Evolutionary conservation across 179 eudicot genomes (phyloP).

Genomic region (Beta lomatogona): DNA sequence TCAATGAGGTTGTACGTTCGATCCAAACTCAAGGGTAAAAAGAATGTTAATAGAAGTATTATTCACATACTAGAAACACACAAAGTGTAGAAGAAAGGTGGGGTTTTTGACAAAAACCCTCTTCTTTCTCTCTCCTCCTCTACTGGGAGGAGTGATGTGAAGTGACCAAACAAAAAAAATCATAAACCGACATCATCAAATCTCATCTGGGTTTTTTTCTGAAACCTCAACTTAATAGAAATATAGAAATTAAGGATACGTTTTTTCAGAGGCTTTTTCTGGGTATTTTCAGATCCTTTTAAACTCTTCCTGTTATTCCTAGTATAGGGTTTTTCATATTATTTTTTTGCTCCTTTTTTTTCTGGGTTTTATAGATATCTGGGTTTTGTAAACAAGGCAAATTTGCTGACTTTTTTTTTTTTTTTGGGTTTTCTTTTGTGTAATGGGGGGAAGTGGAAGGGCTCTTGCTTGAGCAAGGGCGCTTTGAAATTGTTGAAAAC

Average conservation of each 20-base stretch:
- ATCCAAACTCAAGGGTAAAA: background rate
- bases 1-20: background rate
- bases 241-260: conserved; percentile 3
- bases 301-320: conserved; percentile 19
- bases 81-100: background rate
- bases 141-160: too few relatives aligned
- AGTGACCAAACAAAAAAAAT: background rate
- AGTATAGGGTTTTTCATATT: background rate
- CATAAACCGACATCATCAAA: conserved; percentile 14
- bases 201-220: conserved; percentile 27
- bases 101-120: conserved; percentile 23
- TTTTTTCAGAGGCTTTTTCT: background rate
- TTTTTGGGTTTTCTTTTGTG: conserved; percentile 8
- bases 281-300: background rate
- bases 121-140: background rate
- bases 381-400: conserved; percentile 24
- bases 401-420: background rate
- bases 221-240: conserved; percentile 6
- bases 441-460: conserved; percentile 12
- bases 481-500: background rate
- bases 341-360: background rate
- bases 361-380: background rate
- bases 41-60: background rate
- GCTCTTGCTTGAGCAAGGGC: background rate
- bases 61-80: background rate